Conservation (phyloP, 352 stramenopile species). For the Pythium phragmiticola region DNA sequence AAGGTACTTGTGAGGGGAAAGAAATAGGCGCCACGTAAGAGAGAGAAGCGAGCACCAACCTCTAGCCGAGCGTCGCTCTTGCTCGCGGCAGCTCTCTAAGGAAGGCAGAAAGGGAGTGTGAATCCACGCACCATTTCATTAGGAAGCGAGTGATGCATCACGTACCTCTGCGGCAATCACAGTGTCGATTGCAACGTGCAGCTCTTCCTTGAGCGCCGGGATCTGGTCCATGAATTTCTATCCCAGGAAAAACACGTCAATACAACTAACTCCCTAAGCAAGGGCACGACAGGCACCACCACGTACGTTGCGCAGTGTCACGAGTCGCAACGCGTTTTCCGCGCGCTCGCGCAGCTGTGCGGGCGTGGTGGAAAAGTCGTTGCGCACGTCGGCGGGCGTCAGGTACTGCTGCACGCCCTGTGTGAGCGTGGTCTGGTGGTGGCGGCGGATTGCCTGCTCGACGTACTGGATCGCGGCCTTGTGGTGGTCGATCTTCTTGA, state of each 20-base stretch:
- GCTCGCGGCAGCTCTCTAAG: constrained; percentile 45
- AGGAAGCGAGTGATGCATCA: neutral
- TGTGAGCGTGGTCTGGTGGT: constrained; percentile 57
- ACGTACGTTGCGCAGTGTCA: constrained; percentile 73
- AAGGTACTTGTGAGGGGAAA: neutral
- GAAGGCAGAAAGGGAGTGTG: neutral
- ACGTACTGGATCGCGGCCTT: constrained; percentile 66
- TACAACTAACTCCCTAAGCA: neutral
- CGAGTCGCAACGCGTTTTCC: constrained; percentile 65
- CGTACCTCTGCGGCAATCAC: constrained; percentile 68
- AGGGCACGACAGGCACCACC: neutral
- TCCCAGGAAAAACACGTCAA: constrained; percentile 1
- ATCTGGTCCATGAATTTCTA: constrained; percentile 72
- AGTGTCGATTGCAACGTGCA: constrained; percentile 45
- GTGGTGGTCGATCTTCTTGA: constrained; percentile 83
- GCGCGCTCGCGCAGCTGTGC: constrained; percentile 51
- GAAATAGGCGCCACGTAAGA: neutral
- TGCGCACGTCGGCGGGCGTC: constrained; percentile 50
- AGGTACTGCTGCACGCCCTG: constrained; percentile 50
- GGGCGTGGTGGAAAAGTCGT: constrained; percentile 44
- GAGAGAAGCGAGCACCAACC: constrained; percentile 25
- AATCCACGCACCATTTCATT: neutral
- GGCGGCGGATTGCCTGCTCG: constrained; percentile 52
- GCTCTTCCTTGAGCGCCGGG: constrained; percentile 47
- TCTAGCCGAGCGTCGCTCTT: constrained; percentile 79